Base-by-base conservation (phyloP, 2,329 filamentous ascomycete genomes). In the Colletotrichum liriopes region DNA sequence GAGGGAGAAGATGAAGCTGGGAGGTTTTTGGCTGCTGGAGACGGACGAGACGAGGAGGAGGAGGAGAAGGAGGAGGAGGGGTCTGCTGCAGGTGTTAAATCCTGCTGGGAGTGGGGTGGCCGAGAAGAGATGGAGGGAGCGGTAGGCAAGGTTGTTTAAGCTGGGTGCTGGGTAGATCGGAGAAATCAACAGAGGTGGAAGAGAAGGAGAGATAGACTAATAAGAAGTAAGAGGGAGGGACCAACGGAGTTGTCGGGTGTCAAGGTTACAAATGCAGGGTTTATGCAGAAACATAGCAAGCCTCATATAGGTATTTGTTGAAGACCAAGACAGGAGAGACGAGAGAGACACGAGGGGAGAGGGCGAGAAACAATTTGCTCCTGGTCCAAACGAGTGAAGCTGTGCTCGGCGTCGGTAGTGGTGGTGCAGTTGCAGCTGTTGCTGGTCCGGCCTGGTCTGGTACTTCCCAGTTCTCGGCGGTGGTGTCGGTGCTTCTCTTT, bases 271-370 rank as follows among this genome's bases (percentile, higher is more conserved):
- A 64, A 23, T 64, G 39, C 41, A 65, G 54, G 59, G 39, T 54
- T 60, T 55, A 72, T 70, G 70, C 70, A 69, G 59, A 64, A 39
- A 71, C 55, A 35, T 52, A 67, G 59, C 65, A 54, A 64, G 66
- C 52, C 70, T 72, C 65, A 65, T 45, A 41, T 52, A 64, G 65
- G 45, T 59, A 65, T 72, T 72, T 69, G 70, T 72, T 72, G 70
- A 70, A 69, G 65, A 63, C 47, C 61, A 45, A 64, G 69, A 62
- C 37, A 51, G 64, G 64, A 47, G 41, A 29, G 59, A n/a, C 32
- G 23, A 65, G 58, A 51, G 59, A 51, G 20, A 61, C 65, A 65
- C 59, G 70, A 69, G 66, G 70, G 49, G 54, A 32, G 35, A 64
- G 54, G 52, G 45, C 58, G 66, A 49, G 39, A 64, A 60, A 65